Evolutionary conservation across 208 protist genomes (phyloP).

Genomic region (Porcisia hertigi): DNA sequence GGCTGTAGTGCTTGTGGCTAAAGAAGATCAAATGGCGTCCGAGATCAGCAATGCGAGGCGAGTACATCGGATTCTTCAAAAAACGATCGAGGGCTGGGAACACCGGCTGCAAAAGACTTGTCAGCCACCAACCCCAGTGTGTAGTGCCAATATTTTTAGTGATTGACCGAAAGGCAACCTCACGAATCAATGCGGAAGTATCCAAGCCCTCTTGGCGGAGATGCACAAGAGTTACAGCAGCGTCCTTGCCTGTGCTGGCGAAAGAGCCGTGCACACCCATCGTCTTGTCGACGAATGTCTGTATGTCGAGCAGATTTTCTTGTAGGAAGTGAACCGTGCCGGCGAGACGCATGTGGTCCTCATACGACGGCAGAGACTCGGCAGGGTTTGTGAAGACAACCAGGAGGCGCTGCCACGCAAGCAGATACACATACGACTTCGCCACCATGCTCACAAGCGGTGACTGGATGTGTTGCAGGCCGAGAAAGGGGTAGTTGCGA

Average conservation of each 20-base stretch:
- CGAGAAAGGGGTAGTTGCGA: conserved; percentile 85
- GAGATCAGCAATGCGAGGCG: conserved; percentile 84
- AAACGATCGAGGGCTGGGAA: conserved; percentile 68
- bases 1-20: conserved; percentile 84
- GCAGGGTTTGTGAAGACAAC: conserved; percentile 48
- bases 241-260: conserved; percentile 44
- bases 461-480: conserved; percentile 87
- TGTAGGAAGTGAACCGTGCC: conserved; percentile 81
- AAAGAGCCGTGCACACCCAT: conserved; percentile 71
- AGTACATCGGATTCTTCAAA: conserved; percentile 89
- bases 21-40: conserved; percentile 90
- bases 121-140: conserved; percentile 91
- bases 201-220: conserved; percentile 78
- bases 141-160: conserved; percentile 84
- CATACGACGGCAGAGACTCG: conserved; percentile 42
- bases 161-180: conserved; percentile 82
- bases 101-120: conserved; percentile 64
- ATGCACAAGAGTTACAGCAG: conserved; percentile 55
- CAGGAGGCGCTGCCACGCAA: conserved; percentile 70
- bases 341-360: conserved; percentile 79
- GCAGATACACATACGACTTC: conserved; percentile 77
- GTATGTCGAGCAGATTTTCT: conserved; percentile 60
- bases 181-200: conserved; percentile 72
- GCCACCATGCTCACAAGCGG: conserved; percentile 75
- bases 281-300: conserved; percentile 54